These are phyloP conservation scores for Dothiorella sarmentorum DNA, from an alignment of 2,329 filamentous ascomycete genomes.

Conservation along the genomic window DNA sequence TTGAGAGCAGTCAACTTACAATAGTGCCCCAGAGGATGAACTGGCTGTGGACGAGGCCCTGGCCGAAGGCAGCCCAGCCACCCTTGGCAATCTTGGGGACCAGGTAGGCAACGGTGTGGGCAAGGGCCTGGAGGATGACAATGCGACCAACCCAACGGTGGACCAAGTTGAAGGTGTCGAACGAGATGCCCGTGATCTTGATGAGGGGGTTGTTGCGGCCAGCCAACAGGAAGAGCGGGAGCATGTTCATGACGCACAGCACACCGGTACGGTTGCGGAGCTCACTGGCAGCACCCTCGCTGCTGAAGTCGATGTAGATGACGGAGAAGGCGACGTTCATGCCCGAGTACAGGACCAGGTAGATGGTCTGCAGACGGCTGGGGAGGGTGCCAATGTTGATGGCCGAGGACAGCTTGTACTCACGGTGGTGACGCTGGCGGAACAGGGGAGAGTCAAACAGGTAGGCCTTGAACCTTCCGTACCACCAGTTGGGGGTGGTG, in stretches of 20 bases:
- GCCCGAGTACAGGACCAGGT: conserved; percentile 47
- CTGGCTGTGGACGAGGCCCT: conserved; percentile 38
- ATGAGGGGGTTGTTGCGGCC: conserved; percentile 78
- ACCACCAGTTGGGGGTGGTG: conserved; percentile 55
- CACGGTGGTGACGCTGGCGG: conserved; percentile 48
- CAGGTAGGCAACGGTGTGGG: conserved; percentile 63
- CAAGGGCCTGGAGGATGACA: conserved; percentile 64
- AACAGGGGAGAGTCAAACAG: conserved; percentile 48
- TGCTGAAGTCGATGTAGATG: conserved; percentile 57
- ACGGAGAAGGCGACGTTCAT: conserved; percentile 47
- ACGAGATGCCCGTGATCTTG: conserved; percentile 66
- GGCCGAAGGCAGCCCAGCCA: conserved; percentile 50
- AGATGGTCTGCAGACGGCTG: conserved; percentile 47
- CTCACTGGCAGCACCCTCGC: conserved; percentile 67
- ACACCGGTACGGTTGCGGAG: conserved; percentile 66
- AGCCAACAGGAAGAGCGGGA: conserved; percentile 70
- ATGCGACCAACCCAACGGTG: conserved; percentile 80
- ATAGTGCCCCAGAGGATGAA: conserved; percentile 63
- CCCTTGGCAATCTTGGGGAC: conserved; percentile 40
- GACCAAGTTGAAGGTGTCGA: conserved; percentile 78
- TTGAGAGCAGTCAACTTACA: conserved; percentile 43
- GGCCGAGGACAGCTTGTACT: conserved; percentile 49
- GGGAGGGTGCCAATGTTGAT: conserved; percentile 50
- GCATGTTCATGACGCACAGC: conserved; percentile 72
- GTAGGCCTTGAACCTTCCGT: conserved; percentile 45